Base-by-base conservation (phyloP, 2,329 filamentous ascomycete species). In the Fusarium scirpi region DNA sequence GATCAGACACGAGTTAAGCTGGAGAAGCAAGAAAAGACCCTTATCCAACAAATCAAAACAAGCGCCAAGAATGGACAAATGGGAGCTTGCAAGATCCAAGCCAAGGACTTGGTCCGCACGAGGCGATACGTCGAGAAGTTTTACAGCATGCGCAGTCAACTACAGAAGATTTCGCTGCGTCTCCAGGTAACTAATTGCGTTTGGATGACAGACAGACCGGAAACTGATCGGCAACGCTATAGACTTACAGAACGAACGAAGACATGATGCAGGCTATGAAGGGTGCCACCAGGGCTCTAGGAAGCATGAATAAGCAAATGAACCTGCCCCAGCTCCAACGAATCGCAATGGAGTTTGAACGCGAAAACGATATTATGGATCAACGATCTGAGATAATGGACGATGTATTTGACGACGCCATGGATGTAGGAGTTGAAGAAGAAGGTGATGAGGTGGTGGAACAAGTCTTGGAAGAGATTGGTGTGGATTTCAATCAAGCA, bases 251-350 rank as follows among this genome's bases (percentile, higher is more conserved):
- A 71, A 98, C 94, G 73, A 99, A 99, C 81, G 96, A 99, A 81
- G 95, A 98, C 82, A 99, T 99, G 96, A 98, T 98, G 94, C 94
- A 97, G 81, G 96, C 94, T 11, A 98, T 99, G 96, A 99, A 98
- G 82, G 96, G 96, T 34, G 96, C 96, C 7, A 98, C 96, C 2
- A 90, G 91, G 81, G 91, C 97, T 5, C 85, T 99, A 10, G 94
- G 94, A 58, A 97, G 92, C 83, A 99, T 99, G 96, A 99, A 99
- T 81, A 89, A 92, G 71, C 93, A 93, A 70, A 98, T 98, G 94
- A 98, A 99, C 78, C 89, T 99, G 5, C 96, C 96, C 1, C 94
- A 94, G 20, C 85, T 99, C 34, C 95, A 98, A 80, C 90, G 95
- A 62, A 99, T 99, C 78, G 95, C 96, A 22, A 97, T 98, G 94